Evolutionary conservation across 495 filamentous ascomycete species (phyloP).

Genomic region (Opeltia flavorubescens): DNA sequence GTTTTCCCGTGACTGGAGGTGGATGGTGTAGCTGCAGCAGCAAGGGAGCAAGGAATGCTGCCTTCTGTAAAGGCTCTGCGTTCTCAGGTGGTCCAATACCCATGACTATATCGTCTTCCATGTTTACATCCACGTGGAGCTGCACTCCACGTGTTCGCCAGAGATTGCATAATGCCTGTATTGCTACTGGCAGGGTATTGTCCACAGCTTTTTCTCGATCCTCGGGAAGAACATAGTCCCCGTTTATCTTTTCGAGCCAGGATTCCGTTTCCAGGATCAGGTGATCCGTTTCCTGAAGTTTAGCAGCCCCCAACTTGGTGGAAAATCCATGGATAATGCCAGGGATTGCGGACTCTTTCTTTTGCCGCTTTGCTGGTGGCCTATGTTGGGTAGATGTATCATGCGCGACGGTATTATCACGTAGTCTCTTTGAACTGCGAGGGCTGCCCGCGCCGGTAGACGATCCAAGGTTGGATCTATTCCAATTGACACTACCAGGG

Average conservation of each 20-base stretch:
- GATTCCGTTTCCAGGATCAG: conserved; percentile 31
- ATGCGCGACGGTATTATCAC: not conserved
- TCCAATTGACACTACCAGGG: conserved; percentile 6
- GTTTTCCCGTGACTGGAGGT: conserved; percentile 20
- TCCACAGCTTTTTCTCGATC: conserved; percentile 41
- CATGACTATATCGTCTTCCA: conserved; percentile 34
- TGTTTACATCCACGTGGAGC: conserved; percentile 28
- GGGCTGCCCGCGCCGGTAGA: not conserved
- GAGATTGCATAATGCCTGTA: conserved; percentile 37
- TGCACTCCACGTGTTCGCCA: conserved; percentile 41
- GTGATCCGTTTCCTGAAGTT: conserved; percentile 29
- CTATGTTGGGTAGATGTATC: conserved; percentile 19
- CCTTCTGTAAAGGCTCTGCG: conserved; percentile 48
- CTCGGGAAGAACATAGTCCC: conserved; percentile 38
- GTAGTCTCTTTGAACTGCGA: not conserved
- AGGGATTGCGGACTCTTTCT: conserved; percentile 36
- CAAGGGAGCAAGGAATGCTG: conserved; percentile 55
- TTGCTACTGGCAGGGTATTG: conserved; percentile 37
- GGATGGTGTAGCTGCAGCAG: conserved; percentile 66
- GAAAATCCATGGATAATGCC: conserved; percentile 32
- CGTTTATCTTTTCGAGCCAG: conserved; percentile 31
- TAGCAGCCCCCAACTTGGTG: conserved; percentile 19
- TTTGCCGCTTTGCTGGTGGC: conserved; percentile 23
- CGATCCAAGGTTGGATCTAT: not conserved
- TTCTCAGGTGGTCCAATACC: conserved; percentile 48